Evolutionary conservation across 371 early-diverging fungal genomes (phyloP).

Genomic region (Saksenaea oblongispora): DNA sequence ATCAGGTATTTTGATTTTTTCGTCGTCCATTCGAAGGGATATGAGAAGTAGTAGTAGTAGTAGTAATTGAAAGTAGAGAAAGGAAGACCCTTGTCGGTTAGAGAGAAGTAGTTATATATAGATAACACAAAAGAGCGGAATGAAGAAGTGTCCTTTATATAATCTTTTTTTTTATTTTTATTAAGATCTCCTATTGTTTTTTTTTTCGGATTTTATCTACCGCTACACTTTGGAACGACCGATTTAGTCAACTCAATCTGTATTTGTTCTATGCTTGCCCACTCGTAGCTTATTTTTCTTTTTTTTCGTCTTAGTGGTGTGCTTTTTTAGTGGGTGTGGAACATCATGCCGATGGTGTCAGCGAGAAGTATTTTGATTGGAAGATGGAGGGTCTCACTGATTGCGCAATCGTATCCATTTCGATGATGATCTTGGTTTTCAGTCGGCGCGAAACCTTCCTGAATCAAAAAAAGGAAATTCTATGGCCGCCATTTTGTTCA

Average conservation of each 20-base stretch:
- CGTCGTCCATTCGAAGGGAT: slow-evolving; percentile 8
- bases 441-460: background rate
- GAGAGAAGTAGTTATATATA: background rate
- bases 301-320: background rate
- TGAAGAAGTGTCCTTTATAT: background rate
- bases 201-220: background rate
- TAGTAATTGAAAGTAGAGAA: background rate
- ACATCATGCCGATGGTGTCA: slow-evolving; percentile 12
- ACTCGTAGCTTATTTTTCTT: no score
- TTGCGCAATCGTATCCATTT: background rate
- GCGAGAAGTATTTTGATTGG: slow-evolving; percentile 1
- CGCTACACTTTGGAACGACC: background rate
- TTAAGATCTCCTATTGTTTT: background rate
- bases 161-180: background rate
- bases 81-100: background rate
- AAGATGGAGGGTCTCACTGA: background rate
- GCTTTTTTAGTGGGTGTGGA: background rate
- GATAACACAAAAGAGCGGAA: no score
- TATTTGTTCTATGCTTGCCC: no score
- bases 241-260: slow-evolving; percentile 4
- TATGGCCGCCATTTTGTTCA: background rate
- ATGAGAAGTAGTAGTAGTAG: background rate
- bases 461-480: background rate
- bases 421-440: background rate
- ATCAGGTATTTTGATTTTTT: slow-evolving; percentile 14